These are phyloP conservation scores for Yarrowia bubula DNA, from an alignment of 805 yeast genomes.

Conservation along the genomic window DNA sequence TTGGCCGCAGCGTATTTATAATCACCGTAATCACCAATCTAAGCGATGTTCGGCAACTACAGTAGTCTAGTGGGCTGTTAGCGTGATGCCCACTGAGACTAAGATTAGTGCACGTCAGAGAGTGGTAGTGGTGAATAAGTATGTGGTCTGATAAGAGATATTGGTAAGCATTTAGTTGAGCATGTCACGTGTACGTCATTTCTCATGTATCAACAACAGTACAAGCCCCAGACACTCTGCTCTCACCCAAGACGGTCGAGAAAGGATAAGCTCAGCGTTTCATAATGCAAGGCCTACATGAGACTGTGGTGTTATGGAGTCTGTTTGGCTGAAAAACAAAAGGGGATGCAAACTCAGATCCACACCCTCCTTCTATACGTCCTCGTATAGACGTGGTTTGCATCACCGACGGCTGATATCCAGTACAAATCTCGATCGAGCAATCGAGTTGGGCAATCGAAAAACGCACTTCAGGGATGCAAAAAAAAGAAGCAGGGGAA, in stretches of 20 bases:
- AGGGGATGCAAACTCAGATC: background rate
- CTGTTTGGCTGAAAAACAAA: background rate
- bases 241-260: no score
- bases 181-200: no score
- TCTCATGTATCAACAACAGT: no score
- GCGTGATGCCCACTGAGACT: constrained; percentile 26
- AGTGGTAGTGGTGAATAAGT: no score
- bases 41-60: background rate
- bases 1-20: no score
- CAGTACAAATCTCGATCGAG: background rate
- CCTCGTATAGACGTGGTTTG: constrained; percentile 5
- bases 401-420: background rate
- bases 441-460: background rate
- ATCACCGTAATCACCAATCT: no score
- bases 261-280: constrained; percentile 2
- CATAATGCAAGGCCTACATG: constrained; percentile 6
- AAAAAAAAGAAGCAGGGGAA: background rate
- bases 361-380: constrained; percentile 7
- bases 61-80: constrained; percentile 6
- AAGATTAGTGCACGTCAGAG: background rate
- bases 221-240: no score
- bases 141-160: no score
- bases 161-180: no score
- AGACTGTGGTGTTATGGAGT: background rate
- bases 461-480: background rate